Conservation (phyloP, 2,329 filamentous ascomycete species). For the Cladophialophora immunda region DNA sequence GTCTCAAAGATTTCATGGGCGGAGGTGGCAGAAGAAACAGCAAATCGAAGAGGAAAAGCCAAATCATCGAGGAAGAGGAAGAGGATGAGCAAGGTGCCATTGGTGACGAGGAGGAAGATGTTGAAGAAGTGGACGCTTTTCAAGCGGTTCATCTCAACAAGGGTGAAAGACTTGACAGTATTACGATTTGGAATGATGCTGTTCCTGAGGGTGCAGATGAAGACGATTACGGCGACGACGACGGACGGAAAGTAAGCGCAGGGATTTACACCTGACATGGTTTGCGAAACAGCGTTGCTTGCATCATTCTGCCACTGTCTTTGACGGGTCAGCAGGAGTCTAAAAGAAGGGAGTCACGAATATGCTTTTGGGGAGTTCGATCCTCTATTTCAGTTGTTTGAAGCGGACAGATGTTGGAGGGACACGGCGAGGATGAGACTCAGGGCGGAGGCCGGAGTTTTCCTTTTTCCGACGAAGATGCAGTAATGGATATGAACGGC, state of each 20-base stretch:
- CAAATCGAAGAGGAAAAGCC: slow-evolving; percentile 40
- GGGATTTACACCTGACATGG: background rate
- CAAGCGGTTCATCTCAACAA: slow-evolving; percentile 36
- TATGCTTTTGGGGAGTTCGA: background rate
- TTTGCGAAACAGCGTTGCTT: background rate
- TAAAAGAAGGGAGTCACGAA: background rate
- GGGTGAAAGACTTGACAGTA: slow-evolving; percentile 41
- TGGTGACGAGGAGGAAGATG: slow-evolving; percentile 51
- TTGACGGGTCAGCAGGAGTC: background rate
- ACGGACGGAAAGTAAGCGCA: background rate
- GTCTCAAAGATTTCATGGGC: slow-evolving; percentile 30
- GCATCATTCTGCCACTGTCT: background rate
- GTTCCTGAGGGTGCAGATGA: slow-evolving; percentile 24
- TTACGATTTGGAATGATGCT: slow-evolving; percentile 40
- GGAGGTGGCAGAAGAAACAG: slow-evolving; percentile 48
- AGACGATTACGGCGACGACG: slow-evolving; percentile 5
- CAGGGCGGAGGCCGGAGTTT: background rate
- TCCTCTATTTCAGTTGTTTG: background rate
- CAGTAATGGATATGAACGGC: slow-evolving; percentile 7
- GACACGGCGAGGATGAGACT: background rate
- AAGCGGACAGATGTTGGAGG: background rate
- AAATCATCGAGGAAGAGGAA: slow-evolving; percentile 53
- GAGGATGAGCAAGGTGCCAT: slow-evolving; percentile 46
- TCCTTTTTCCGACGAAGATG: background rate
- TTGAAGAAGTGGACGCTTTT: slow-evolving; percentile 43